These are phyloP conservation scores for Dactylorhiza incarnata DNA, from an alignment of 106 monocot genomes.

Conservation along the genomic window DNA sequence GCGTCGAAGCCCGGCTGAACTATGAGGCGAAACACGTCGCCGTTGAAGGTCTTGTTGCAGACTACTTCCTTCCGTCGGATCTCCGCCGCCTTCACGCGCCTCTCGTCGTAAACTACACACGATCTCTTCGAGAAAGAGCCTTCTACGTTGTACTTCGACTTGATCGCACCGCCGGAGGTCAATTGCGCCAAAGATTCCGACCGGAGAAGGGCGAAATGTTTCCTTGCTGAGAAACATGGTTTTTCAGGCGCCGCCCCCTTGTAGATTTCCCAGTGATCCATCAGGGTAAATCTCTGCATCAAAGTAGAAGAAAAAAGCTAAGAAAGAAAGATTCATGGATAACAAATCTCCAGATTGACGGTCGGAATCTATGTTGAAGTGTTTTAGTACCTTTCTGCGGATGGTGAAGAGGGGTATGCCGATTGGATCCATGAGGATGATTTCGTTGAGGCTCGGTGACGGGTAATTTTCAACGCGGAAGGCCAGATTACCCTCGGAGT, in stretches of 20 bases:
- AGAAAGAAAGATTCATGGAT: too few species aligned
- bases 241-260: conserved; percentile 31
- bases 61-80: conserved; percentile 38
- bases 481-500: conserved; percentile 33
- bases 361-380: not conserved
- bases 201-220: conserved; percentile 19
- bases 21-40: conserved; percentile 62
- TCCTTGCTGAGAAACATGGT: conserved; percentile 44
- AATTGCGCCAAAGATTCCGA: conserved; percentile 29
- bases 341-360: too few species aligned
- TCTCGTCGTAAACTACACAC: conserved; percentile 41
- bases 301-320: not conserved
- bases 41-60: conserved; percentile 31
- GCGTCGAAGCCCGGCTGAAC: conserved; percentile 41
- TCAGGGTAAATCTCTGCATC: conserved; percentile 37
- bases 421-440: conserved; percentile 49
- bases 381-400: conserved; percentile 28
- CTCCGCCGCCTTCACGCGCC: conserved; percentile 34
- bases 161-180: not conserved
- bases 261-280: conserved; percentile 47
- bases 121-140: conserved; percentile 44
- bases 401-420: conserved; percentile 39
- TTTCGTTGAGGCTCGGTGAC: conserved; percentile 12
- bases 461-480: conserved; percentile 55
- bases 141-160: conserved; percentile 30